Evolutionary conservation across 108 stramenopile genomes (phyloP), one percentile per base, ranked within the genome.

Genomic region (Nitzschia sp.): DNA sequence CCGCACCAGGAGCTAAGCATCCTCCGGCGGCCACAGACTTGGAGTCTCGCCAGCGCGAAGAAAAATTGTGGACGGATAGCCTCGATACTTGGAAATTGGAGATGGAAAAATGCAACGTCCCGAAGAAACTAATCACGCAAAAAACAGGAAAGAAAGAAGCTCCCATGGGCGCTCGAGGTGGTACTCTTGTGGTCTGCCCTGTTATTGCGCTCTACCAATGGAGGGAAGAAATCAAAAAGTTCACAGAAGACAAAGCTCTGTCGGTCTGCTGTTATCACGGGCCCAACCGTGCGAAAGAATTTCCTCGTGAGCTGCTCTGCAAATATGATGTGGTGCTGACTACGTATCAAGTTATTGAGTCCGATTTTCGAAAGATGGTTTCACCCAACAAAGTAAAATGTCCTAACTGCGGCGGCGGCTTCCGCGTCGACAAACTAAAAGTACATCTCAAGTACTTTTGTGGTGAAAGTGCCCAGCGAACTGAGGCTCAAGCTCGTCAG

Each of bases 391-490:
- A 96, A 54, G 89, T 97, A 1, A 75, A 74, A 45, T 97, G 97
- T 62, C 90, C 90, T 23, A 94, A 98, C 60, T 99, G 98, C 60
- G 93, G 94, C 25, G 84, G 86, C n/a, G 83, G 77, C 17, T 97
- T 91, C 58, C 89, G 89, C 78, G 82, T 91, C 28, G 90, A 95
- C 68, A 96, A 95, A 54, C 76, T 96, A 15, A 80, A 79, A 4
- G 83, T 94, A 30, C 96, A 96, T 75, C 75, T 94, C 33, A 96
- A 94, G 73, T 98, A 97, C 65, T 98, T 98, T 70, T 98, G 98
- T 67, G 96, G 98, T 23, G 96, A 95, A 60, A 68, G 71, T 11
- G 97, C 96, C 8, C 80, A 90, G 72, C 88, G 90, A 33, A 97
- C 96, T 0, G 94, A 89, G 54, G 96, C 96, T 0, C 98, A 98